These are phyloP conservation scores for Hordeum pubiflorum DNA, from an alignment of 202 grass and related monocot species.

Conservation along the genomic window DNA sequence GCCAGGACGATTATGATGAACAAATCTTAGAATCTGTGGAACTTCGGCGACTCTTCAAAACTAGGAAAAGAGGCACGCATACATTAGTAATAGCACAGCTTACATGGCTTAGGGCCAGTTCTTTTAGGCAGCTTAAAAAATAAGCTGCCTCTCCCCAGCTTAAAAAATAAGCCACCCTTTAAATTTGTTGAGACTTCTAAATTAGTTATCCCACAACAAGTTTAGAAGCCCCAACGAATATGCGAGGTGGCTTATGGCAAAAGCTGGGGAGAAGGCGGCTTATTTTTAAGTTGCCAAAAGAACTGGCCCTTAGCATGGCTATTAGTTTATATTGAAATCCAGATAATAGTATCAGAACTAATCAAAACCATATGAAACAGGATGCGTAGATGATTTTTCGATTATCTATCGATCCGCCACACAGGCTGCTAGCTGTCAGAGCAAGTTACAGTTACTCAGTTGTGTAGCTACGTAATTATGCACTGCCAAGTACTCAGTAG, in stretches of 20 bases:
- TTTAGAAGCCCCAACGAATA: no score
- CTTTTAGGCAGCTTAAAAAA: no score
- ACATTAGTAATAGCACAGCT: neutral
- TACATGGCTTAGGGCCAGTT: neutral
- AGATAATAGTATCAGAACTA: neutral
- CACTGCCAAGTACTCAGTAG: neutral
- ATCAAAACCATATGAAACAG: neutral
- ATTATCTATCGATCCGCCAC: neutral
- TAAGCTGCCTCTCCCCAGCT: no score
- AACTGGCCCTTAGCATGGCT: neutral
- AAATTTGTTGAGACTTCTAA: no score
- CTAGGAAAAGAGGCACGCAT: neutral
- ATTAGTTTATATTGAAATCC: neutral
- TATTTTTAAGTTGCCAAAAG: no score
- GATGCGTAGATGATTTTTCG: neutral
- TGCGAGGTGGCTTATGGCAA: no score
- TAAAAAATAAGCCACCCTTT: no score
- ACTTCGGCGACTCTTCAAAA: neutral
- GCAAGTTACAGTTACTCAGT: neutral
- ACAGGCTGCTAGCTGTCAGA: neutral
- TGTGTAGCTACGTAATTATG: neutral
- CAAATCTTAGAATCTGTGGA: neutral
- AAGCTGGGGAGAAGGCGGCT: no score
- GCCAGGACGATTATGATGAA: neutral
- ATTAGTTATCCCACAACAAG: no score